Percentiles rank a stretch among this genome's conserved stretches.
These are phyloP conservation scores for Pseudogymnoascus sp. DNA, from an alignment of 2,329 filamentous ascomycete genomes.

Conservation along the genomic window DNA sequence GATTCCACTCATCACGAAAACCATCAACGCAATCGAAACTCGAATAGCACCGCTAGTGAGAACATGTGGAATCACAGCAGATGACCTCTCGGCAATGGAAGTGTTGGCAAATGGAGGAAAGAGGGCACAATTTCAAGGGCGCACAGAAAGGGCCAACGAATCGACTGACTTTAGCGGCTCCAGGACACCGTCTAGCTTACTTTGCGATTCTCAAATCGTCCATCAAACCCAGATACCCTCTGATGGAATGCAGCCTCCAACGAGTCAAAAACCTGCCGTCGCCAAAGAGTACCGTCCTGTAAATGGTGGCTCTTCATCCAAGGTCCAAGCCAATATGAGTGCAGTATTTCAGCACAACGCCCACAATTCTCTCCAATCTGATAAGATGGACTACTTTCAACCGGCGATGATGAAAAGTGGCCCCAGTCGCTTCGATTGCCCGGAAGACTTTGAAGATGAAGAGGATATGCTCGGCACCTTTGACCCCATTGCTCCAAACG, in stretches of 20 bases:
- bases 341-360: background rate
- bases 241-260: background rate
- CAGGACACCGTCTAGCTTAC: slow-evolving; percentile 16
- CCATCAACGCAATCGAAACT: background rate
- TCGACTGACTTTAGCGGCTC: background rate
- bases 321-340: background rate
- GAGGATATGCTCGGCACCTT: slow-evolving; percentile 14
- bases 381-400: background rate
- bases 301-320: background rate
- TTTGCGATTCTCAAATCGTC: slow-evolving; percentile 25
- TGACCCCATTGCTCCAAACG: slow-evolving; percentile 13
- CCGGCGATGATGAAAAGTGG: background rate
- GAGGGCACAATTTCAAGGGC: background rate
- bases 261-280: background rate
- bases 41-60: background rate
- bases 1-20: background rate
- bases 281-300: background rate
- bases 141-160: background rate
- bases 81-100: background rate
- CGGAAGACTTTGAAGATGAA: slow-evolving; percentile 23
- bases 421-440: slow-evolving; percentile 13
- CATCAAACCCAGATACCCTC: slow-evolving; percentile 25
- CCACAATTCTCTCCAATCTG: background rate
- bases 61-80: background rate
- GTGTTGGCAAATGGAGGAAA: background rate